Evolutionary conservation across 805 yeast species (phyloP).

Genomic region (Kodamaea kaohsiungensis): DNA sequence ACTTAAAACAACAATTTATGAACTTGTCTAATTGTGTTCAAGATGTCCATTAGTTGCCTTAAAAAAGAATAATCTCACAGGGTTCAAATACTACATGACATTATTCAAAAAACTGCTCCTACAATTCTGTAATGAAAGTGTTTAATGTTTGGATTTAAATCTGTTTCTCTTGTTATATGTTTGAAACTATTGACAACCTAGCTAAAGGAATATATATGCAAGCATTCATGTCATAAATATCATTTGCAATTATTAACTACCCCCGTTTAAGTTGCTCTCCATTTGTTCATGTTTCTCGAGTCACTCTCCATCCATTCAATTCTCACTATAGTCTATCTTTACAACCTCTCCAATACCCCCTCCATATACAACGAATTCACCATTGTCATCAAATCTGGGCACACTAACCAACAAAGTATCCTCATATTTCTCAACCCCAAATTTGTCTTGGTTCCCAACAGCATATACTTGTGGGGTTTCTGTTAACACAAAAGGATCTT

Average conservation of each 20-base stretch:
- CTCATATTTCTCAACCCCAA: constrained; percentile 34
- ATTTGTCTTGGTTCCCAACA: constrained; percentile 79
- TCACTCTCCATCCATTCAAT: too few relatives aligned
- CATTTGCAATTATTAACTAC: too few relatives aligned
- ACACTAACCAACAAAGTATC: constrained; percentile 59
- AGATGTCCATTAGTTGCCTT: not conserved
- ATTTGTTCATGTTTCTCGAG: too few relatives aligned
- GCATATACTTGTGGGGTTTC: constrained; percentile 86
- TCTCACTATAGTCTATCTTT: not conserved
- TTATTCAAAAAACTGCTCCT: not conserved
- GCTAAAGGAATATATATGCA: too few relatives aligned
- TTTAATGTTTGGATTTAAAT: too few relatives aligned
- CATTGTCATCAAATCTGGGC: constrained; percentile 69
- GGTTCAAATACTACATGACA: not conserved
- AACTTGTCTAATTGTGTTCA: not conserved
- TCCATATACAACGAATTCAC: constrained; percentile 60
- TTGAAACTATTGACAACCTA: too few relatives aligned
- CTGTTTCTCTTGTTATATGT: too few relatives aligned
- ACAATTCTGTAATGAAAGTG: not conserved
- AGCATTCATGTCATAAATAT: too few relatives aligned
- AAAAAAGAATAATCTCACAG: not conserved
- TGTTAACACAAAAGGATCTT: constrained; percentile 77
- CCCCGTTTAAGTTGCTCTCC: too few relatives aligned
- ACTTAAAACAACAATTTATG: not conserved
- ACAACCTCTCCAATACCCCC: constrained; percentile 54